These are phyloP conservation scores for Eustoma russellianum DNA, from an alignment of 257 asterid genomes.

Conservation along the genomic window DNA sequence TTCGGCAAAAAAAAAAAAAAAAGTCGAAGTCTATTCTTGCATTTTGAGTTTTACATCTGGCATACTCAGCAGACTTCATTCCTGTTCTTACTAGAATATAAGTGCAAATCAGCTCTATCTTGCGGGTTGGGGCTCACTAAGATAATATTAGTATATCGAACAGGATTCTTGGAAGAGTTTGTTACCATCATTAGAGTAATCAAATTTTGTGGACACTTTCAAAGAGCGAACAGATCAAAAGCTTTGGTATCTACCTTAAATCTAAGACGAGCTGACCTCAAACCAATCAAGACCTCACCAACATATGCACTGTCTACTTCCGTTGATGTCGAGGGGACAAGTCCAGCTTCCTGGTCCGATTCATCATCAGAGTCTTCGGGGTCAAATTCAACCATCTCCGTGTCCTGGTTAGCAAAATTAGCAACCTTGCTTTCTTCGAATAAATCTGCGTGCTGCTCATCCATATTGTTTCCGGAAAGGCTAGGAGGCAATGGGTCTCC, in stretches of 20 bases:
- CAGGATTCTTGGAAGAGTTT: too few relatives aligned
- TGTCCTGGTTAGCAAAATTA: slow-evolving; percentile 35
- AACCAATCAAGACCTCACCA: slow-evolving; percentile 53
- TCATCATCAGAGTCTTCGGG: slow-evolving; percentile 53
- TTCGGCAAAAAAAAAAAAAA: too few relatives aligned
- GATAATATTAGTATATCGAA: too few relatives aligned
- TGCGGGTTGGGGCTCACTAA: too few relatives aligned
- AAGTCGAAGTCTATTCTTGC: too few relatives aligned
- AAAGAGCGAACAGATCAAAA: too few relatives aligned
- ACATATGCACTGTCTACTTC: slow-evolving; percentile 32
- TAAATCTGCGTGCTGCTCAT: slow-evolving; percentile 39
- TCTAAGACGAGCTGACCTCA: slow-evolving; percentile 48
- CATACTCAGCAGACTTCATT: too few relatives aligned
- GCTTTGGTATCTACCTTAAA: slow-evolving; percentile 42
- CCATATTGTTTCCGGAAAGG: slow-evolving; percentile 27
- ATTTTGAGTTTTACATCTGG: too few relatives aligned
- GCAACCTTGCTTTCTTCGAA: slow-evolving; percentile 39
- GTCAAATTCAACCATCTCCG: slow-evolving; percentile 52
- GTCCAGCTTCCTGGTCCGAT: slow-evolving; percentile 39
- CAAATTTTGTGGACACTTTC: too few relatives aligned
- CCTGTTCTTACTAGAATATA: too few relatives aligned
- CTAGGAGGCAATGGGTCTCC: slow-evolving; percentile 31
- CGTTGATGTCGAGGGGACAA: slow-evolving; percentile 11
- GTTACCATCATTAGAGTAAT: too few relatives aligned
- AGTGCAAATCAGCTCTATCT: too few relatives aligned